Evolutionary conservation across 2,329 filamentous ascomycete genomes (phyloP).

Genomic region (Penicillium sp.): DNA sequence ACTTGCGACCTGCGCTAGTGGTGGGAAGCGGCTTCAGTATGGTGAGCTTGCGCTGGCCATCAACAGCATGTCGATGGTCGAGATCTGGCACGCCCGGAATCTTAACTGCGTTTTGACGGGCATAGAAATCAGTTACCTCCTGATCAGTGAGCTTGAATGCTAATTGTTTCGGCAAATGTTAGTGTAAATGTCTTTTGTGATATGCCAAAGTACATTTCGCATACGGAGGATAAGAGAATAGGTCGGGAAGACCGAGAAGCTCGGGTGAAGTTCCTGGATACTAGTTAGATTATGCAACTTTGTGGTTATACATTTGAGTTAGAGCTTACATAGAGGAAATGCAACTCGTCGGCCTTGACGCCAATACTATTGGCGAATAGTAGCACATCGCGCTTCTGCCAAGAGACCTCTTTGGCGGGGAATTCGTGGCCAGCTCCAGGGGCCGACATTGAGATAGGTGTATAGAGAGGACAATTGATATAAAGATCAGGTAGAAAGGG

Average conservation of each 20-base stretch:
- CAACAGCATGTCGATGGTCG: constrained; percentile 71
- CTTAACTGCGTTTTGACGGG: constrained; percentile 60
- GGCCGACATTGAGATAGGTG: constrained; percentile 41
- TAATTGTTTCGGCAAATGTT: constrained; percentile 33
- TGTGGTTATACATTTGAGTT: not conserved
- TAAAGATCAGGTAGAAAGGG: not conserved
- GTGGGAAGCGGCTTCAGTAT: constrained; percentile 74
- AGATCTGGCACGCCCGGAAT: constrained; percentile 77
- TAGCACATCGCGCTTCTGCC: constrained; percentile 83
- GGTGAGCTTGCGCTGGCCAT: constrained; percentile 78
- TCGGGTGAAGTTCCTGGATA: constrained; percentile 75
- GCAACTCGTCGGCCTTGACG: constrained; percentile 78
- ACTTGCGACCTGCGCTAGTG: constrained; percentile 67
- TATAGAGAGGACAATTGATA: not conserved
- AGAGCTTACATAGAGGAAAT: constrained; percentile 79
- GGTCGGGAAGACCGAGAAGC: constrained; percentile 85
- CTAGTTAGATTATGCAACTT: not conserved
- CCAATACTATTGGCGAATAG: constrained; percentile 91
- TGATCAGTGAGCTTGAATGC: constrained; percentile 74
- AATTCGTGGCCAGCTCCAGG: constrained; percentile 74
- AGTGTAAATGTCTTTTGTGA: constrained; percentile 31
- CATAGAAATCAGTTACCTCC: constrained; percentile 84
- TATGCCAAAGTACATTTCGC: constrained; percentile 24
- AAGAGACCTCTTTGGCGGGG: constrained; percentile 71
- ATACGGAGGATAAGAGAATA: constrained; percentile 77